These are phyloP conservation scores for Malbranchea cinnamomea DNA, from an alignment of 2,329 filamentous ascomycete genomes.

Conservation along the genomic window DNA sequence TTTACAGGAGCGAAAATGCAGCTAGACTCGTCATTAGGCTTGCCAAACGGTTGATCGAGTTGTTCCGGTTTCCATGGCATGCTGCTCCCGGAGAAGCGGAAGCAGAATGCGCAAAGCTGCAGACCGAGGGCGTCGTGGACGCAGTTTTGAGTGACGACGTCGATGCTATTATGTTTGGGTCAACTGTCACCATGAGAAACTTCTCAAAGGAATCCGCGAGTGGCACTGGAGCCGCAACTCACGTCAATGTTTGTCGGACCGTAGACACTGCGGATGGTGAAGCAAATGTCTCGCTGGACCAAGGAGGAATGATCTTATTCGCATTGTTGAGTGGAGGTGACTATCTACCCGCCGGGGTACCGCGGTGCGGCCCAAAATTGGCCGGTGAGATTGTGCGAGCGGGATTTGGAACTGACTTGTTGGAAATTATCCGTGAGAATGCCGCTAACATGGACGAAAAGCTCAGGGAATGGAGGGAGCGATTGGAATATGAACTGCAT, in stretches of 20 bases:
- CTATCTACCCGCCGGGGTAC: slow-evolving; percentile 77
- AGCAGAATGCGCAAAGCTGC: slow-evolving; percentile 81
- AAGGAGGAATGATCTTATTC: slow-evolving; percentile 83
- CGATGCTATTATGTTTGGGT: slow-evolving; percentile 95
- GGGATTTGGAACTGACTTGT: slow-evolving; percentile 63
- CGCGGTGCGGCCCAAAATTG: slow-evolving; percentile 72
- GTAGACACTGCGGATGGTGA: slow-evolving; percentile 41
- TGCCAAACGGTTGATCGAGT: slow-evolving; percentile 66
- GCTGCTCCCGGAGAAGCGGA: slow-evolving; percentile 90
- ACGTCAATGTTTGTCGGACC: slow-evolving; percentile 68
- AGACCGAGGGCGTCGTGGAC: slow-evolving; percentile 70
- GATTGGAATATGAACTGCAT: slow-evolving; percentile 57
- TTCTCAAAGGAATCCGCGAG: slow-evolving; percentile 62
- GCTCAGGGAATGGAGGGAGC: slow-evolving; percentile 54
- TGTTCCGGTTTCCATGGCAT: slow-evolving; percentile 75
- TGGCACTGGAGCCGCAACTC: slow-evolving; percentile 53
- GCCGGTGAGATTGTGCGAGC: slow-evolving; percentile 82
- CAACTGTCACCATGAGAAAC: slow-evolving; percentile 60
- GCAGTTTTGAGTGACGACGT: slow-evolving; percentile 93
- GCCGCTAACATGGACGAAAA: slow-evolving; percentile 32
- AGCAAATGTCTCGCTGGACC: slow-evolving; percentile 40
- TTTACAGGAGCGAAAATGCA: slow-evolving; percentile 28
- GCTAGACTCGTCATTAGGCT: slow-evolving; percentile 51
- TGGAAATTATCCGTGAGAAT: slow-evolving; percentile 22
- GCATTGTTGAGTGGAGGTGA: slow-evolving; percentile 93